phyloP scores from a whole-genome alignment of 1,139 yeast species.

The Nakaseomyces delphensis region DNA sequence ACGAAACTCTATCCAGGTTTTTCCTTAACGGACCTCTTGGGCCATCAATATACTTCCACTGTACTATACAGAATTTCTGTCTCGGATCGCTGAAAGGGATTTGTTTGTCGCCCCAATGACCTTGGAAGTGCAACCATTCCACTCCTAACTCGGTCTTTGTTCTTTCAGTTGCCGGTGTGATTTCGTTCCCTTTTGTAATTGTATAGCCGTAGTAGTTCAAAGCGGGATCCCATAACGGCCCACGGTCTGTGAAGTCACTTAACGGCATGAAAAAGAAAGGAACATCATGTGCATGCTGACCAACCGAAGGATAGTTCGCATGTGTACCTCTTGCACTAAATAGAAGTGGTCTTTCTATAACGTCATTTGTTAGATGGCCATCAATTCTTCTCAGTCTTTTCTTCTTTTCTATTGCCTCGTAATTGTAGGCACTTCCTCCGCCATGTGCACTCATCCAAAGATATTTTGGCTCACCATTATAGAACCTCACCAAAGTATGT shows the following conservation, averaged over 20 bases:
- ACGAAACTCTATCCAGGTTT: slow-evolving; percentile 54
- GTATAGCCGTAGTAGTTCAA: slow-evolving; percentile 73
- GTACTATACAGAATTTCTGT: slow-evolving; percentile 81
- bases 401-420: slow-evolving; percentile 63
- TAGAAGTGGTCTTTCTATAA: slow-evolving; percentile 52
- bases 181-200: slow-evolving; percentile 35
- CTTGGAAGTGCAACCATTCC: slow-evolving; percentile 71
- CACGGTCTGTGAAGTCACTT: slow-evolving; percentile 89
- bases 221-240: slow-evolving; percentile 91
- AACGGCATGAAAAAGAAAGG: slow-evolving; percentile 71
- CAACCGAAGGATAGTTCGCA: slow-evolving; percentile 93
- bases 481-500: slow-evolving; percentile 78
- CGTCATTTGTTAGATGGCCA: slow-evolving; percentile 27
- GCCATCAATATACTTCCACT: slow-evolving; percentile 83
- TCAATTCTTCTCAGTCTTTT: slow-evolving; percentile 31
- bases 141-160: slow-evolving; percentile 38
- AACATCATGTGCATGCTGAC: slow-evolving; percentile 90
- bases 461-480: slow-evolving; percentile 71
- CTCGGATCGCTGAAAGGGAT: slow-evolving; percentile 60
- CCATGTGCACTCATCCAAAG: slow-evolving; percentile 99
- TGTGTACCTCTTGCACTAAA: slow-evolving; percentile 95
- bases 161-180: slow-evolving; percentile 27
- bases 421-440: slow-evolving; percentile 86
- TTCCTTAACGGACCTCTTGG: slow-evolving; percentile 85
- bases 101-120: slow-evolving; percentile 87